Evolutionary conservation across 805 yeast genomes (phyloP), one percentile per base, ranked within the genome.

Genomic region (Starmerella asiatica): DNA sequence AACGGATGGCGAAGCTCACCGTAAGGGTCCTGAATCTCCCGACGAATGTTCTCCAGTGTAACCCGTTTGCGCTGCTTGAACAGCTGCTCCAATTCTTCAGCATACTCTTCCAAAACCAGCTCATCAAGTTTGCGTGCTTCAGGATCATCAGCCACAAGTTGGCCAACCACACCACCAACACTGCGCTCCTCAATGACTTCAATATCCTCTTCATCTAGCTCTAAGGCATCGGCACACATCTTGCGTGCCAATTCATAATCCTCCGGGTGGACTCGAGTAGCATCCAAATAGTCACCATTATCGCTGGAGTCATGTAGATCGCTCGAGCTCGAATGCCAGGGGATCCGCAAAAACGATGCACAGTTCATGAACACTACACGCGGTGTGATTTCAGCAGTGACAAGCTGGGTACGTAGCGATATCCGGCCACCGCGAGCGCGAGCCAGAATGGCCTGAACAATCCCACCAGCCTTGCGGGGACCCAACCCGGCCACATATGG

Each of bases 161-260:
- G 77, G 45, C 74, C 73, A 46, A 83, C 79, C 2, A 84, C 81
- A 34, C 86, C 86, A 18, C 55, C 55, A 12, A 38, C 31, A 36
- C 86, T 91, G 44, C 79, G 80, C 45, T 76, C 79, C 55, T 83
- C 86, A 34, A 78, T 59, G 41, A 79, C 86, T 2, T 76, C 79
- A 54, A 82, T 68, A 48, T 85, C 94, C 59, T 88, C 97, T 53
- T 93, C 98, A 52, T 85, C 95, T 48, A 86, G 70, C 57, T 88
- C 98, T 48, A 91, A 69, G 2, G 98, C 97, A 65, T 91, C 98
- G 1, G 94, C 91, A 6, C 96, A 97, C 86, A 91, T 91, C 58
- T 91, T 91, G 37, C 91, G 74, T 3, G 96, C 97, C 50, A 91
- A 68, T 48, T 83, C 94, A 58, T 91, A 91, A 62, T 91, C 99